These are phyloP conservation scores for Trichoderma virens DNA, from an alignment of 495 filamentous ascomycete species.

Conservation along the genomic window DNA sequence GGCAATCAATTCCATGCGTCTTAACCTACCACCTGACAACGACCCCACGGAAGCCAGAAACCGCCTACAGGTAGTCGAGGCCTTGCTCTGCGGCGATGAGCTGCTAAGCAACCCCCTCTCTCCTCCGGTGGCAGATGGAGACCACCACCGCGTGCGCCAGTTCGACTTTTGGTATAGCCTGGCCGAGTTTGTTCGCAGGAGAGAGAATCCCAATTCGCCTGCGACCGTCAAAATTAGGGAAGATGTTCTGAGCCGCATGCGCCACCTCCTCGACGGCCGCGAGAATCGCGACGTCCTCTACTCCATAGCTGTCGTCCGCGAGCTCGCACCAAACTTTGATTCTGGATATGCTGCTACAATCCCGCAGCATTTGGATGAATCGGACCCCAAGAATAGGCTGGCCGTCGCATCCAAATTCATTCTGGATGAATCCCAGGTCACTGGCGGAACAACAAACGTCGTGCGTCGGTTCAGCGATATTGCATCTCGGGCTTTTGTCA, in stretches of 20 bases:
- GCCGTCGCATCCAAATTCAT: slow-evolving; percentile 77
- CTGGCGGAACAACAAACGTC: slow-evolving; percentile 69
- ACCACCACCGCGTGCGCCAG: slow-evolving; percentile 49
- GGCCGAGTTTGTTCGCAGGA: slow-evolving; percentile 61
- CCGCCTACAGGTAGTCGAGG: slow-evolving; percentile 66
- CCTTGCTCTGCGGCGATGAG: slow-evolving; percentile 61
- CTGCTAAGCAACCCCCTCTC: slow-evolving; percentile 51
- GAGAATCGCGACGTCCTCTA: slow-evolving; percentile 93
- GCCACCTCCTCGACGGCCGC: slow-evolving; percentile 61
- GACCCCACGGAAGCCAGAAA: slow-evolving; percentile 52
- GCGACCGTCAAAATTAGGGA: slow-evolving; percentile 43
- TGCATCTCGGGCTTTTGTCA: slow-evolving; percentile 33
- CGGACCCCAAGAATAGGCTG: slow-evolving; percentile 63
- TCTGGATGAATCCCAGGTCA: slow-evolving; percentile 59
- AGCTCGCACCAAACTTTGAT: slow-evolving; percentile 60
- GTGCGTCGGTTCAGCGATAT: slow-evolving; percentile 70
- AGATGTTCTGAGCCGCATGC: slow-evolving; percentile 51
- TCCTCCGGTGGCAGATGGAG: slow-evolving; percentile 28
- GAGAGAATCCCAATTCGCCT: slow-evolving; percentile 42
- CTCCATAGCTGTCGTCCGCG: slow-evolving; percentile 72
- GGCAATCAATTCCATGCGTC: slow-evolving; percentile 17
- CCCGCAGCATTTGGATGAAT: slow-evolving; percentile 57
- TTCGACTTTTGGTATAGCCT: slow-evolving; percentile 76
- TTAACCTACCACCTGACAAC: slow-evolving; percentile 34
- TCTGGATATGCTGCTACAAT: slow-evolving; percentile 51